Percentiles rank a stretch among this genome's conserved stretches.
Evolutionary conservation across 345 rosid species (phyloP).

Genomic region (Salix exigua): DNA sequence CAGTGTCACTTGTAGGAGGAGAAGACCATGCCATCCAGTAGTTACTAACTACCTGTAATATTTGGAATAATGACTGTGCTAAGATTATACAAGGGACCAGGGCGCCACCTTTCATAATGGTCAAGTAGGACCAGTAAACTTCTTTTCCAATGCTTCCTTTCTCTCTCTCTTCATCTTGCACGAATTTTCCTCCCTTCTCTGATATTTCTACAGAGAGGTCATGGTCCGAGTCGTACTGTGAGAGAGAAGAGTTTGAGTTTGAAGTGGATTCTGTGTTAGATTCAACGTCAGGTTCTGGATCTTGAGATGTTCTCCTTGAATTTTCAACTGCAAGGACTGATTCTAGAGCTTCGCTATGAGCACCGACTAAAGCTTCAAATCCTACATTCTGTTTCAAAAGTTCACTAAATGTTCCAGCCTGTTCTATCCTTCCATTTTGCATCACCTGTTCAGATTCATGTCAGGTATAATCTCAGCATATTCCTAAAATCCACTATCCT

Average conservation of each 20-base stretch:
- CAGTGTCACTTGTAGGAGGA: constrained; percentile 57
- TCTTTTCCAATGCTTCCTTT: constrained; percentile 86
- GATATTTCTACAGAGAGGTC: constrained; percentile 50
- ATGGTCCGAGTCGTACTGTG: constrained; percentile 50
- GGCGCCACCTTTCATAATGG: constrained; percentile 63
- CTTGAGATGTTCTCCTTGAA: constrained; percentile 47
- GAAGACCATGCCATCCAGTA: constrained; percentile 97
- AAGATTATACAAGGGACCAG: constrained; percentile 68
- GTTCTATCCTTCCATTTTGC: constrained; percentile 83
- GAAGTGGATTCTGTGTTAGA: constrained; percentile 33
- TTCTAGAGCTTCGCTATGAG: constrained; percentile 75
- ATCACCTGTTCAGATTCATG: constrained; percentile 54
- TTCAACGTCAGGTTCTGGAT: constrained; percentile 32
- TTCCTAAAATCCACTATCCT: not conserved
- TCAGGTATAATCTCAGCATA: not conserved
- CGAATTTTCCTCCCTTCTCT: constrained; percentile 67
- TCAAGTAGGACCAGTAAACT: constrained; percentile 76
- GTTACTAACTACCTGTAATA: constrained; percentile 76
- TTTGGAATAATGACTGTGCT: constrained; percentile 84
- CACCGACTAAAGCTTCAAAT: constrained; percentile 86
- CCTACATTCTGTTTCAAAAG: constrained; percentile 77
- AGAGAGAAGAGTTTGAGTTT: constrained; percentile 31
- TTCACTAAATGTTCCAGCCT: constrained; percentile 72
- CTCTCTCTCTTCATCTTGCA: constrained; percentile 91
- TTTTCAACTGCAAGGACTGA: constrained; percentile 59